A percentile compares a stretch with the other conserved stretches of the same genome.
Conservation (phyloP, 768 basidiomycete genomes). For the Hygrophoropsis aurantiaca region DNA sequence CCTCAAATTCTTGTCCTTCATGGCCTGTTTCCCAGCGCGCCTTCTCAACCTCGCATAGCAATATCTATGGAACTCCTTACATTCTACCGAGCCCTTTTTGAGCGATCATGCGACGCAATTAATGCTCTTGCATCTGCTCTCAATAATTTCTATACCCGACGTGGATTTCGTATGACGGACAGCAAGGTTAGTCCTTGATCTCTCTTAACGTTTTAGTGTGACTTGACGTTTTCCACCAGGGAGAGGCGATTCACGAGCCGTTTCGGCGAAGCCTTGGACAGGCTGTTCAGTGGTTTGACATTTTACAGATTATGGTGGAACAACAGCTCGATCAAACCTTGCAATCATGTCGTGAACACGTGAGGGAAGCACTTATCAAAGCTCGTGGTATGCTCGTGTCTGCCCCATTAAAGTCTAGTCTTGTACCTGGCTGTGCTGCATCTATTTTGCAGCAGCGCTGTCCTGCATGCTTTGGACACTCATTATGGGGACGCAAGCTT, state of each 20-base stretch:
- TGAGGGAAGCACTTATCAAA: background rate
- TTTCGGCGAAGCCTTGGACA: slow-evolving; percentile 25
- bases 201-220: background rate
- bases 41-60: slow-evolving; percentile 11
- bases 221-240: too few relatives aligned
- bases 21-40: slow-evolving; percentile 35
- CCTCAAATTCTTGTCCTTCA: slow-evolving; percentile 27
- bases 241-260: slow-evolving; percentile 23
- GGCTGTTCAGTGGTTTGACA: slow-evolving; percentile 31
- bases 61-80: slow-evolving; percentile 29
- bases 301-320: slow-evolving; percentile 16
- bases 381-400: background rate
- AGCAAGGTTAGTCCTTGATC: slow-evolving; percentile 18
- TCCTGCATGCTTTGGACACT: slow-evolving; percentile 29
- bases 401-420: background rate
- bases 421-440: slow-evolving; percentile 1
- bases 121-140: slow-evolving; percentile 4
- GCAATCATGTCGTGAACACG: slow-evolving; percentile 1
- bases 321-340: slow-evolving; percentile 4
- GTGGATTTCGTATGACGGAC: slow-evolving; percentile 13
- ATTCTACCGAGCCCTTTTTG: slow-evolving; percentile 35
- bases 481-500: slow-evolving; percentile 5
- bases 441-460: slow-evolving; percentile 19
- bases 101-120: slow-evolving; percentile 32
- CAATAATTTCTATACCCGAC: background rate